Conservation (phyloP, 768 basidiomycete species). For the Podaxis sp. region DNA sequence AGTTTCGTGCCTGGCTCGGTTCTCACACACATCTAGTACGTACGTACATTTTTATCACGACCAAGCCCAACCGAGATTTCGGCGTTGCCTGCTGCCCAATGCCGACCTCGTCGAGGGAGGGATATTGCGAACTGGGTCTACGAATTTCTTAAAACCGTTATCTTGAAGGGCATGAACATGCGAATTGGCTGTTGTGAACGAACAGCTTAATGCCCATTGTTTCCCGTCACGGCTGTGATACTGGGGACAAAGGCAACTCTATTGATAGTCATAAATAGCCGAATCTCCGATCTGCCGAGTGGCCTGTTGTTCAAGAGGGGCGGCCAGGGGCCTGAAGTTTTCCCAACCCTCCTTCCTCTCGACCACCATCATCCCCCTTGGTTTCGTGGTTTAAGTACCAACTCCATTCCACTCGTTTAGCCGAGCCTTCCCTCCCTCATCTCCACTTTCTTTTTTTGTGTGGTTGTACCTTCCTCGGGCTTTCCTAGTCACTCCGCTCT, state of each 20-base stretch:
- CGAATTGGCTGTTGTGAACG: neutral
- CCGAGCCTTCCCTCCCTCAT: constrained; percentile 6
- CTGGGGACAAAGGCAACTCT: constrained; percentile 1
- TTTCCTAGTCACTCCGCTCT: constrained; percentile 17
- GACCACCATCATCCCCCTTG: constrained; percentile 9
- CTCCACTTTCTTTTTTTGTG: constrained; percentile 19
- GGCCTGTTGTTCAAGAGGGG: neutral
- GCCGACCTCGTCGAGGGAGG: neutral
- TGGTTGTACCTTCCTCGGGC: constrained; percentile 19
- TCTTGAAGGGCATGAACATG: neutral
- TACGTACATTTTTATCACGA: neutral
- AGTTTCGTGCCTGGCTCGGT: neutral
- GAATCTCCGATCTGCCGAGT: constrained; percentile 15
- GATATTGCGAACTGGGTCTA: neutral
- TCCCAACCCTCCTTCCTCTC: constrained; percentile 8
- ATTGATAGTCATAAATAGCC: constrained; percentile 8
- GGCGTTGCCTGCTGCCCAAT: neutral
- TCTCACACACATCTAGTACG: constrained; percentile 1
- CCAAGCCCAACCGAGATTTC: neutral
- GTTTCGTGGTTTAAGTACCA: constrained; percentile 14
- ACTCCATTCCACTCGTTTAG: constrained; percentile 9
- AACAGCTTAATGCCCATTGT: neutral
- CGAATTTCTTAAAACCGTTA: neutral
- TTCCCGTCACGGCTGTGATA: constrained; percentile 2
- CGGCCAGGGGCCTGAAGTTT: constrained; percentile 5